Evolutionary conservation across 345 rosid species (phyloP).

Genomic region (Syzygium grande): DNA sequence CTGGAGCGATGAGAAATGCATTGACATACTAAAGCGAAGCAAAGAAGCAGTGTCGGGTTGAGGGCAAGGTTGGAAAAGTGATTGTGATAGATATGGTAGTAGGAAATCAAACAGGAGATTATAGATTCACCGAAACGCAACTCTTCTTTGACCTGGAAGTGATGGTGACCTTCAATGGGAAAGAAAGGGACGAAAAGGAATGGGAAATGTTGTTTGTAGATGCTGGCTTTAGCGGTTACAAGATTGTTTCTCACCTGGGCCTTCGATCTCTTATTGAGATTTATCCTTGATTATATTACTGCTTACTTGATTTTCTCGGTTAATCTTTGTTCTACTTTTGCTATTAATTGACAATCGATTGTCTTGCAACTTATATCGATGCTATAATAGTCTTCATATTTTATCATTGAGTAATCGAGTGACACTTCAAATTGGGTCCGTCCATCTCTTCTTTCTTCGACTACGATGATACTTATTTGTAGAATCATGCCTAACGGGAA

Average conservation of each 20-base stretch:
- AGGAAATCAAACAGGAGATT: background rate
- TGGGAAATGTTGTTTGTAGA: conserved; percentile 18
- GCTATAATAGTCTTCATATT: too few species aligned
- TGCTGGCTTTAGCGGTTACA: conserved; percentile 15
- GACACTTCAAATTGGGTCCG: too few species aligned
- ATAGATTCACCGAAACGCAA: background rate
- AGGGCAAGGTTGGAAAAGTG: background rate
- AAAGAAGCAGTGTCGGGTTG: background rate
- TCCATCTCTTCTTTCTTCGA: too few species aligned
- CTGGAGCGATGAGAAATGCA: background rate
- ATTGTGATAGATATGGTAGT: conserved; percentile 4
- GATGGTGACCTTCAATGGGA: conserved; percentile 9
- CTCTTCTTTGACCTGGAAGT: conserved; percentile 10
- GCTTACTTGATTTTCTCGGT: background rate
- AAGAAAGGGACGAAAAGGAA: conserved; percentile 21
- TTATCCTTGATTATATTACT: conserved; percentile 1
- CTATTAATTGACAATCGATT: too few species aligned
- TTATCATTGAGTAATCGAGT: too few species aligned
- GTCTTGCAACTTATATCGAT: too few species aligned
- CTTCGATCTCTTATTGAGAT: conserved; percentile 14
- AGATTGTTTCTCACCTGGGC: conserved; percentile 12
- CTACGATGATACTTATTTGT: too few species aligned
- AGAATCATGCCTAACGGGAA: too few species aligned
- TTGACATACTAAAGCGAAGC: conserved; percentile 3
- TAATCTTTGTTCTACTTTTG: too few species aligned